A percentile compares a stretch with the other conserved stretches of the same genome.
These are phyloP conservation scores for Sugiyamaella mastotermitis DNA, from an alignment of 805 yeast species.

Conservation along the genomic window DNA sequence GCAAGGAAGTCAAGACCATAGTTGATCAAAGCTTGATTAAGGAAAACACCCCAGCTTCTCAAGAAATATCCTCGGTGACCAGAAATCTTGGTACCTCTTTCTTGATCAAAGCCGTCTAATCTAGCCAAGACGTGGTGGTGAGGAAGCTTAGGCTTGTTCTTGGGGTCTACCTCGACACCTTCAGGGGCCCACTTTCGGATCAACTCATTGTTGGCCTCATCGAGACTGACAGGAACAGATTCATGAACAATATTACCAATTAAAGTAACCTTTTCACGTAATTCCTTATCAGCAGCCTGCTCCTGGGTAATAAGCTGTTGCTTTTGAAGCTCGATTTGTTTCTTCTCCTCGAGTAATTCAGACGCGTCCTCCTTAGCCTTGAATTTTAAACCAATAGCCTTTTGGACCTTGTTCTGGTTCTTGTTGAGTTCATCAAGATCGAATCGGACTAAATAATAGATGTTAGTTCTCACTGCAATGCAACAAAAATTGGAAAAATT, in stretches of 20 bases:
- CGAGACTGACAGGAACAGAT: slow-evolving; percentile 76
- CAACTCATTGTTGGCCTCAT: slow-evolving; percentile 87
- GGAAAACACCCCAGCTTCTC: slow-evolving; percentile 91
- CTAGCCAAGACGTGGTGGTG: slow-evolving; percentile 94
- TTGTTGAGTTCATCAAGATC: slow-evolving; percentile 89
- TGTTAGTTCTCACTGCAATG: not conserved
- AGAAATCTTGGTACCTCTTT: slow-evolving; percentile 94
- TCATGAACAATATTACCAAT: slow-evolving; percentile 95
- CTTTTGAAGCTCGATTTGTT: slow-evolving; percentile 63
- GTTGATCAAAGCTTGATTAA: slow-evolving; percentile 96
- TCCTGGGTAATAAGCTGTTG: slow-evolving; percentile 59
- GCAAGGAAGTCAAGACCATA: slow-evolving; percentile 85
- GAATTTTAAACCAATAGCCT: slow-evolving; percentile 86
- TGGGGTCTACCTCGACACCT: slow-evolving; percentile 52
- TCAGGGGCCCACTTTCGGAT: slow-evolving; percentile 86
- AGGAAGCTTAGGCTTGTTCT: slow-evolving; percentile 80
- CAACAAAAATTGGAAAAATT: no score
- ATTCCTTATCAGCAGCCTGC: slow-evolving; percentile 68
- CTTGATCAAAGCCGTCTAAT: slow-evolving; percentile 97
- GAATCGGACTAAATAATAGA: slow-evolving; percentile 48
- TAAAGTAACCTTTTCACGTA: slow-evolving; percentile 76
- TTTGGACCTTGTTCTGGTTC: slow-evolving; percentile 80
- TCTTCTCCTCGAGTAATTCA: slow-evolving; percentile 78
- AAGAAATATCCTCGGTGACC: slow-evolving; percentile 99
- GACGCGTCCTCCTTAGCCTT: slow-evolving; percentile 93